These are phyloP conservation scores for Calonectria henricotiae DNA, from an alignment of 2,329 filamentous ascomycete species.

Conservation along the genomic window DNA sequence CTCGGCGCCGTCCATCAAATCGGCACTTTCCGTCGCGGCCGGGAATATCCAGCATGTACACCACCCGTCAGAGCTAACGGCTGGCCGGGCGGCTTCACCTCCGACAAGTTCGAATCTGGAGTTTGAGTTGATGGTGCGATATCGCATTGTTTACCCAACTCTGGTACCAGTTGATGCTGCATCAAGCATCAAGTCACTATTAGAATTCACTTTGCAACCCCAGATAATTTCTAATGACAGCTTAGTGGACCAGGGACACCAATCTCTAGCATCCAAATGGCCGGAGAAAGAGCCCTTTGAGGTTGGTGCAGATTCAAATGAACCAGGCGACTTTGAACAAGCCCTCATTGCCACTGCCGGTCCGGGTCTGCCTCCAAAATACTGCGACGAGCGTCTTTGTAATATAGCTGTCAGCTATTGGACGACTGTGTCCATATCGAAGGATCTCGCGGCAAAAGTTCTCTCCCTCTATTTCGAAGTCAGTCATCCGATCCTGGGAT, in stretches of 20 bases:
- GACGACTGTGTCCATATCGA: conserved; percentile 54
- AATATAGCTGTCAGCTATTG: conserved; percentile 53
- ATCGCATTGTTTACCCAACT: conserved; percentile 40
- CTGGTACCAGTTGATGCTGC: conserved; percentile 38
- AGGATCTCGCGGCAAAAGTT: conserved; percentile 53
- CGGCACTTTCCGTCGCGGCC: conserved; percentile 29
- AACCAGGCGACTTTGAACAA: background rate
- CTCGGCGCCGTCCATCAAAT: background rate
- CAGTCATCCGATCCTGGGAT: conserved; percentile 57
- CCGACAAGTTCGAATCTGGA: conserved; percentile 42
- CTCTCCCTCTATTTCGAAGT: conserved; percentile 56
- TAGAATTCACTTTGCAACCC: background rate
- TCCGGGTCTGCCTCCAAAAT: background rate
- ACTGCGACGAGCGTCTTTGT: conserved; percentile 43
- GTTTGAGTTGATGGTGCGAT: conserved; percentile 46
- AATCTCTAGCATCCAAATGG: background rate
- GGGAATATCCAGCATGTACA: conserved; percentile 37
- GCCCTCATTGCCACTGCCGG: no score
- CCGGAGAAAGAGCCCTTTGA: background rate
- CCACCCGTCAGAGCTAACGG: conserved; percentile 35
- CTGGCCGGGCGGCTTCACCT: conserved; percentile 37
- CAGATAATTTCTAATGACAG: background rate
- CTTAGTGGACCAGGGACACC: background rate
- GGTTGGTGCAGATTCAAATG: background rate
- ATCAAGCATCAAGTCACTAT: conserved; percentile 25